Evolutionary conservation across 2,329 filamentous ascomycete genomes (phyloP), one percentile per base, ranked within the genome.

Genomic region (Metarhizium rileyi): DNA sequence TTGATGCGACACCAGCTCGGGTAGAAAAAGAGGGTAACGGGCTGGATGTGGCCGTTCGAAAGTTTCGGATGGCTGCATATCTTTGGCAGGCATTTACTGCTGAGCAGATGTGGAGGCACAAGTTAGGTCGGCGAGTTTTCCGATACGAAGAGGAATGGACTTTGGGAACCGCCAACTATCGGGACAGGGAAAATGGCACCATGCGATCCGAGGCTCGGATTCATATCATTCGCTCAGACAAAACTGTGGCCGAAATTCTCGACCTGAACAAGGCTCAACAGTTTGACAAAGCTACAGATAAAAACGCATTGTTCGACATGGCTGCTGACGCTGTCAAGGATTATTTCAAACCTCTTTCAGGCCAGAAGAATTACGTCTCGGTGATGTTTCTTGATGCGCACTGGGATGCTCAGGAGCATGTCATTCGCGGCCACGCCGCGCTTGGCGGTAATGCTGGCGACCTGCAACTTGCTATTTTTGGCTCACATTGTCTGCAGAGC

Each of bases 11-110:
- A 16, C 90, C 89, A 1, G 81, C 88, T 49, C 80, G 87, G 45
- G 72, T 79, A 49, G 81, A 87, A 65, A 82, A 78, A 57, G 90
- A 95, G 72, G 90, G 88, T 18, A 95, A 95, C 65, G 78, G 77
- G 1, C 63, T 97, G 33, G 84, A 90, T 10, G 81, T 80, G 7
- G 93, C 93, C 0, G 77, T 95, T 47, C 81, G 80, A 60, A 98
- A 98, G 64, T 96, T 93, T 64, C 81, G 90, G 55, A 96, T 95
- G 86, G 86, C 90, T 18, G 91, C 89, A 23, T 96, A 97, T 63
- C 74, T 97, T 14, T 97, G 93, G 90, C 93, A 98, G 65, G 89
- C 90, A 7, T 97, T 95, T 61, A 97, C 91, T 0, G 89, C 88
- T 6, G 93, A 98, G 65, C 90, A 97, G 64, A 97, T 97, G 91